These are phyloP conservation scores for Tilletia horrida DNA, from an alignment of 1,284 basidiomycete species.

Conservation along the genomic window DNA sequence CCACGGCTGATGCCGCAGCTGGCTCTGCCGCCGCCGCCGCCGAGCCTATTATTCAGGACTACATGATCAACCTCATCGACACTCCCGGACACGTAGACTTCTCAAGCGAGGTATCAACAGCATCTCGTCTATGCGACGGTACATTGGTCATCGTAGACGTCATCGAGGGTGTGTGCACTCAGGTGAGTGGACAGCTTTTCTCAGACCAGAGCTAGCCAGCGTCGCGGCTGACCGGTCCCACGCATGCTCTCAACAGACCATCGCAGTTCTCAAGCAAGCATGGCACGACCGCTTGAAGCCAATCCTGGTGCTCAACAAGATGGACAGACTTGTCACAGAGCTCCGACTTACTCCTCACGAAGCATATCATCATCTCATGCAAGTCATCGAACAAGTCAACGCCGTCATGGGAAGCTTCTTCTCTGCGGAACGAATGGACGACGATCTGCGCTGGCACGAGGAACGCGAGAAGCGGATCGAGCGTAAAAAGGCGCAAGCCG, in stretches of 20 bases:
- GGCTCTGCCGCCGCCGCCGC: background rate
- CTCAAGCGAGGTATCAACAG: constrained; percentile 91
- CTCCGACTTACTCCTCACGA: constrained; percentile 85
- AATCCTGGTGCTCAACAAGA: constrained; percentile 93
- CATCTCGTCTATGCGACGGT: constrained; percentile 88
- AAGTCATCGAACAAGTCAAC: constrained; percentile 94
- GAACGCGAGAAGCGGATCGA: constrained; percentile 77
- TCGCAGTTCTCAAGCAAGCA: constrained; percentile 89
- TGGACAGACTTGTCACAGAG: constrained; percentile 91
- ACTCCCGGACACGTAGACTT: constrained; percentile 99
- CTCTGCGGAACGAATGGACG: constrained; percentile 86
- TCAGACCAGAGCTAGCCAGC: no score
- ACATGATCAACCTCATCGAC: constrained; percentile 90
- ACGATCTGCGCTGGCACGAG: constrained; percentile 89
- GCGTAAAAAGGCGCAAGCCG: constrained; percentile 64
- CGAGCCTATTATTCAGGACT: constrained; percentile 59
- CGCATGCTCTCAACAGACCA: constrained; percentile 62
- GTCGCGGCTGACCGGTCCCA: background rate
- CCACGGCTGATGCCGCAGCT: constrained; percentile 21
- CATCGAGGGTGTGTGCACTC: constrained; percentile 96
- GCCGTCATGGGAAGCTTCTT: constrained; percentile 97
- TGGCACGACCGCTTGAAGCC: constrained; percentile 86
- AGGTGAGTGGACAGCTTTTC: constrained; percentile 53
- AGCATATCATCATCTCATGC: constrained; percentile 87
- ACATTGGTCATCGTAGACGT: constrained; percentile 95